Base-by-base conservation (phyloP, 805 yeast genomes). In the Candida xiaguanensis region DNA sequence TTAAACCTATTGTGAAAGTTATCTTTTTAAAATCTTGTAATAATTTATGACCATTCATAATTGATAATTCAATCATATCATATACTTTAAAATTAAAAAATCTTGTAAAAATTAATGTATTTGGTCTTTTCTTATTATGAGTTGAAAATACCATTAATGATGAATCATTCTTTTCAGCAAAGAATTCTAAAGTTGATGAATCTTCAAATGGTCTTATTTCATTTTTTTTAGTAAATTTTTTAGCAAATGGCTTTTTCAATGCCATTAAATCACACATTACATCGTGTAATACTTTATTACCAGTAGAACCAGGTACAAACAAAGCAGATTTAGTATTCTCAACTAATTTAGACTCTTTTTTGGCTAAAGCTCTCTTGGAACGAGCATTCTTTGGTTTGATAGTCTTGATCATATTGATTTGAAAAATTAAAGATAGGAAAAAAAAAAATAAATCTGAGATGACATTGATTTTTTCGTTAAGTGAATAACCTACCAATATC, bases 181-280 rank as follows among this genome's bases (percentile, higher is more conserved):
- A 87, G 55, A 93, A 93, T 63, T 93, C 99, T 43, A 93, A 65
- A 26, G 83, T 77, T 2, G 83, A 53, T 11, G 87, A 75, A 58
- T 93, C 98, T 63, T 93, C 99, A 63, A 93, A 93, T 12, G 99
- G 98, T 49, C 83, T 75, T 45, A 91, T 73, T 32, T 87, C 91
- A 56, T 93, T 93, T 70, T 88, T 90, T 64, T 85, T 87, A 41
- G 79, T 73, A 58, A 93, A 91, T 56, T 95, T 79, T 64, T 88
- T 88, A 48, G 82, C 80, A 49, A 78, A 81, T 20, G 99, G 99
- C 63, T 91, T 89, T 65, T 93, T 93, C 58, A 91, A 68, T 3
- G 95, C 88, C 67, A 89, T 73, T 47, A 93, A 65, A 63, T 93
- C 98, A 39, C 85, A 82, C 80, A 85, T 82, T 26, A 86, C 84